Conservation (phyloP, 2,329 filamentous ascomycete genomes). For the Pyrenophora graminea region DNA sequence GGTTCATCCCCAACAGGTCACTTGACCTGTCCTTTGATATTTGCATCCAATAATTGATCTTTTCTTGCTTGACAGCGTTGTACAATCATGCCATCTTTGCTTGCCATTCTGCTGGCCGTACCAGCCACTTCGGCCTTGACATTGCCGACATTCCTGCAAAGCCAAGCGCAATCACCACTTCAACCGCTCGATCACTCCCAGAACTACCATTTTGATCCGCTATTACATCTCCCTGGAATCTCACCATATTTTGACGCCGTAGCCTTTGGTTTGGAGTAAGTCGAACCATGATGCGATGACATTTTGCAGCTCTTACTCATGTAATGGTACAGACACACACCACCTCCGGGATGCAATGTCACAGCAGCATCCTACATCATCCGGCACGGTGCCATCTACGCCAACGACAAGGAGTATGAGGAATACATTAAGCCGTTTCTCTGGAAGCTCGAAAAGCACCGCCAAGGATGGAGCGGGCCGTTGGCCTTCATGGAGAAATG, state of each 20-base stretch:
- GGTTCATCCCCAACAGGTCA: background rate
- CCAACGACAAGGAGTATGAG: constrained; percentile 57
- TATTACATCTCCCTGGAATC: constrained; percentile 56
- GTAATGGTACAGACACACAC: constrained; percentile 41
- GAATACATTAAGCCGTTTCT: constrained; percentile 55
- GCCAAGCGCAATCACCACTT: constrained; percentile 17
- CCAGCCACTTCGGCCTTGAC: constrained; percentile 27
- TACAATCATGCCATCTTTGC: no score
- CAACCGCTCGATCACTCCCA: constrained; percentile 34
- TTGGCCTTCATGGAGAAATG: constrained; percentile 62
- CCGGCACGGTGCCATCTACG: constrained; percentile 56
- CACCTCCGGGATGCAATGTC: constrained; percentile 56
- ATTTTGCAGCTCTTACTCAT: no score
- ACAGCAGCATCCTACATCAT: constrained; percentile 55
- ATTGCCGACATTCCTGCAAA: constrained; percentile 12
- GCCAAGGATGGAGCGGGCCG: constrained; percentile 57
- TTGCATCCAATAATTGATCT: background rate
- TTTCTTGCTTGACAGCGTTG: background rate
- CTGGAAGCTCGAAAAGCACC: constrained; percentile 61
- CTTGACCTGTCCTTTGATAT: background rate
- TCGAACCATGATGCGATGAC: no score
- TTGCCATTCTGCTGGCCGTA: constrained; percentile 23
- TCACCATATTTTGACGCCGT: constrained; percentile 55
- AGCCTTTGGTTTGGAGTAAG: constrained; percentile 24
- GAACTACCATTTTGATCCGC: constrained; percentile 52